phyloP scores from a whole-genome alignment of 2,329 filamentous ascomycete species.

The Stagonosporopsis rhizophila region DNA sequence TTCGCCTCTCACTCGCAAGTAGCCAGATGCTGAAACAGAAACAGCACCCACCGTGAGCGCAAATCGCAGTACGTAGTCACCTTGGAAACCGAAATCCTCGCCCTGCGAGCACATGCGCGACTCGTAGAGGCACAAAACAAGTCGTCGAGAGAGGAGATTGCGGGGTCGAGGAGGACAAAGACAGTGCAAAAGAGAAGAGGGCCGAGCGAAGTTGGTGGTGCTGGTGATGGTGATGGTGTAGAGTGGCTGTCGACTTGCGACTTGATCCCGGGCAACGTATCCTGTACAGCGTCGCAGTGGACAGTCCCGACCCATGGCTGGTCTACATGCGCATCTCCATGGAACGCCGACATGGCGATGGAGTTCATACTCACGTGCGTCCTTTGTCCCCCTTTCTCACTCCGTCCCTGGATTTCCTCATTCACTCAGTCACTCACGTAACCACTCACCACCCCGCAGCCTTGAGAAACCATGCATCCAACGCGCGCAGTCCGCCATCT shows the following conservation, averaged over 20 bases:
- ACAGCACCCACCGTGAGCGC: slow-evolving; percentile 36
- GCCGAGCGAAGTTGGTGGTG: not conserved
- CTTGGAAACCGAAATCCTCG: slow-evolving; percentile 34
- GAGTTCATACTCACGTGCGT: slow-evolving; percentile 48
- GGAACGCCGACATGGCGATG: slow-evolving; percentile 31
- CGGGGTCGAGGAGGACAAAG: not conserved
- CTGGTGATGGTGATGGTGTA: too few species aligned
- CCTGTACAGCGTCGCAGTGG: too few species aligned
- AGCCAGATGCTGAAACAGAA: too few species aligned
- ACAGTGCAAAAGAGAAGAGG: not conserved
- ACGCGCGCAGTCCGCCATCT: slow-evolving; percentile 31
- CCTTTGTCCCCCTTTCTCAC: not conserved
- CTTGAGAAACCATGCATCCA: slow-evolving; percentile 46
- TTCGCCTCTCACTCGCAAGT: too few species aligned
- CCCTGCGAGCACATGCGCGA: slow-evolving; percentile 33
- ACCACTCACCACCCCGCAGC: slow-evolving; percentile 17
- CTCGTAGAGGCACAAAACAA: too few species aligned
- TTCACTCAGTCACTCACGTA: too few species aligned
- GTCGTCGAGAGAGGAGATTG: too few species aligned
- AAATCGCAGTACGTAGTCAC: slow-evolving; percentile 37
- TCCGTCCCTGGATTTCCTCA: too few species aligned
- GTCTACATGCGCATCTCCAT: too few species aligned
- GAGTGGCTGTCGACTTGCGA: too few species aligned
- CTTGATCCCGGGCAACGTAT: too few species aligned
- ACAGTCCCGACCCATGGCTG: too few species aligned